Evolutionary conservation across 2,329 filamentous ascomycete genomes (phyloP).

Genomic region (Alternaria sp.): DNA sequence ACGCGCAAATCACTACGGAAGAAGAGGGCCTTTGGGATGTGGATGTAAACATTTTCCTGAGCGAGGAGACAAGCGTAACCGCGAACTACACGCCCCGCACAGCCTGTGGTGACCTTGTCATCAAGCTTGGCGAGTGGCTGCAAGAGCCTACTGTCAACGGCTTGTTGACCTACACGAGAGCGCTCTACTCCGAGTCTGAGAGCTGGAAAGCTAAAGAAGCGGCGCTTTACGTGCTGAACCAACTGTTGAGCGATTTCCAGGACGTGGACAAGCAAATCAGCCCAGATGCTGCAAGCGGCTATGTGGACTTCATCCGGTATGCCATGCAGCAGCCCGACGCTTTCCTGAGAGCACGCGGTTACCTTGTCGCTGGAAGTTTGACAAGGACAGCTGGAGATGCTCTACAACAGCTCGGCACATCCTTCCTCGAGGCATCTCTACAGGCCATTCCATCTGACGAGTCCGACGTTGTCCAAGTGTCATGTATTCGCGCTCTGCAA

Average conservation of each 20-base stretch:
- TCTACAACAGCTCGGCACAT: conserved; percentile 62
- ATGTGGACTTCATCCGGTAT: conserved; percentile 80
- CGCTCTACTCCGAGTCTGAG: conserved; percentile 66
- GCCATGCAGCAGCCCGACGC: conserved; percentile 74
- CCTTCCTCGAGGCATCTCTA: conserved; percentile 74
- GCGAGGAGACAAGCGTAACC: conserved; percentile 92
- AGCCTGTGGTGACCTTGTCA: conserved; percentile 87
- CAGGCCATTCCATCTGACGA: conserved; percentile 76
- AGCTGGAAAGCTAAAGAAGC: conserved; percentile 77
- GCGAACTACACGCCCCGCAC: conserved; percentile 96
- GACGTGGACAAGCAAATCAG: conserved; percentile 77
- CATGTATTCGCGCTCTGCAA: conserved; percentile 87
- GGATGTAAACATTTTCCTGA: conserved; percentile 92
- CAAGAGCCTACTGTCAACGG: conserved; percentile 77
- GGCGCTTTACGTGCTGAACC: conserved; percentile 82
- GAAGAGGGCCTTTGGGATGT: conserved; percentile 97
- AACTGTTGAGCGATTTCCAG: conserved; percentile 81
- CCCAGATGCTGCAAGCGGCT: conserved; percentile 71
- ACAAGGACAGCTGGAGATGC: conserved; percentile 69
- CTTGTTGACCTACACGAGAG: conserved; percentile 76
- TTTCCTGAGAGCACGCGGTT: conserved; percentile 84
- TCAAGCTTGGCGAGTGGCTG: conserved; percentile 93
- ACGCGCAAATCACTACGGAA: conserved; percentile 88
- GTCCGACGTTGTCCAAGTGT: conserved; percentile 88
- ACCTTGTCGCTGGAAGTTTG: conserved; percentile 81